Percentiles rank a stretch among this genome's conserved stretches.
Evolutionary conservation across 371 early-diverging fungal genomes (phyloP).

Genomic region (Neoconidiobolus thromboides): DNA sequence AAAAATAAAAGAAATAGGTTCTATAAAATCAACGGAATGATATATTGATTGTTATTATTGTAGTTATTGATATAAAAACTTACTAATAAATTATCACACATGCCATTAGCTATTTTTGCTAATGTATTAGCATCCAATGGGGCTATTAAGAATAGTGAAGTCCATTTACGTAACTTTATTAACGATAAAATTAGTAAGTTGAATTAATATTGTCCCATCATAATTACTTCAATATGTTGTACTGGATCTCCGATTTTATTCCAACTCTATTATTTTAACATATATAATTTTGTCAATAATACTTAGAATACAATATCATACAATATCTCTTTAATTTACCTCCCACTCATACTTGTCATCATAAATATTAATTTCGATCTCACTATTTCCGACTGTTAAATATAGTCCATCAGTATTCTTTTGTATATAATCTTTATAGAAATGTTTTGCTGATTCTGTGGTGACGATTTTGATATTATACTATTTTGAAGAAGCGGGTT

Average conservation of each 20-base stretch:
- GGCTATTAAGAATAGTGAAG: slow-evolving; percentile 70
- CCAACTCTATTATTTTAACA: slow-evolving; percentile 41
- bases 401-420: not conserved
- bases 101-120: slow-evolving; percentile 75
- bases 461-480: not conserved
- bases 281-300: not conserved
- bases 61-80: slow-evolving; percentile 5
- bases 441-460: not conserved
- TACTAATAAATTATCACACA: slow-evolving; percentile 87
- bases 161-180: slow-evolving; percentile 78
- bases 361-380: not conserved
- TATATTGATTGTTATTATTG: not conserved
- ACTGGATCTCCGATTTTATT: slow-evolving; percentile 68
- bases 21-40: not conserved
- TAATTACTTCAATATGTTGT: slow-evolving; percentile 72
- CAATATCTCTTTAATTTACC: not conserved
- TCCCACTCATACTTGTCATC: not conserved
- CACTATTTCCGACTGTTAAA: not conserved
- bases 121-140: slow-evolving; percentile 91
- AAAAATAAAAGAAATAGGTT: not conserved
- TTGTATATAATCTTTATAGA: not conserved
- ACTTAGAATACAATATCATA: not conserved
- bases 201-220: not conserved
- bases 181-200: not conserved
- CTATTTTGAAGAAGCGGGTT: too few relatives aligned